phyloP scores from a whole-genome alignment of 495 filamentous ascomycete species.

The Penicillium flavigenum region DNA sequence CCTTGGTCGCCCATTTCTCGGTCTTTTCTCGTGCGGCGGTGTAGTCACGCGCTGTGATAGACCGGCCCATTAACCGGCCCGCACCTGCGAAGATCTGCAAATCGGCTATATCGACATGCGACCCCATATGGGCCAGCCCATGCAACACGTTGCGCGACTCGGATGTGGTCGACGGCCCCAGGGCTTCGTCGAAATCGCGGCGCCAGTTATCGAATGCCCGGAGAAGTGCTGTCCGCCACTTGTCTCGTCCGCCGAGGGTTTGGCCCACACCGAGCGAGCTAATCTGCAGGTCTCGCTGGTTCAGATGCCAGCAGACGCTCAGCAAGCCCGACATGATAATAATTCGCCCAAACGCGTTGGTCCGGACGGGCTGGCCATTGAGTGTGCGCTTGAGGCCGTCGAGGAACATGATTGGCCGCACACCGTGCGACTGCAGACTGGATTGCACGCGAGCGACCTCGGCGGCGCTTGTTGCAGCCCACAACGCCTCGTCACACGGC shows the following conservation, averaged over 20 bases:
- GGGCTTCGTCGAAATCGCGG: conserved; percentile 81
- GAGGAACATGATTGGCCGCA: conserved; percentile 84
- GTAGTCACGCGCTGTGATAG: conserved; percentile 80
- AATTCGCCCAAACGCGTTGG: conserved; percentile 91
- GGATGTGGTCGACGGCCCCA: conserved; percentile 51
- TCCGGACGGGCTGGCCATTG: conserved; percentile 81
- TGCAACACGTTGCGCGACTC: conserved; percentile 87
- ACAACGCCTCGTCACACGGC: conserved; percentile 90
- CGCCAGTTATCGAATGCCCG: conserved; percentile 95
- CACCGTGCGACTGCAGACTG: conserved; percentile 75
- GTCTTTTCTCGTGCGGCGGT: conserved; percentile 74
- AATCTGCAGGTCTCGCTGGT: conserved; percentile 92
- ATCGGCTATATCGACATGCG: conserved; percentile 97
- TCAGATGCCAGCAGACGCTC: conserved; percentile 96
- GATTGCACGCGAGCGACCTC: conserved; percentile 88
- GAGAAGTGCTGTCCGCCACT: conserved; percentile 86
- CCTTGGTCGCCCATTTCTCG: conserved; percentile 85
- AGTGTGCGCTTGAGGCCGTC: conserved; percentile 90
- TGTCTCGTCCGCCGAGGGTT: conserved; percentile 84
- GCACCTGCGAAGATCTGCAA: conserved; percentile 94
- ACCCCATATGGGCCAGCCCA: conserved; percentile 94
- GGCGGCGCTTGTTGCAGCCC: conserved; percentile 85
- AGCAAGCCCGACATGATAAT: conserved; percentile 93
- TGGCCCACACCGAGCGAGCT: conserved; percentile 77
- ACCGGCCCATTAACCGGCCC: conserved; percentile 76